phyloP scores from a whole-genome alignment of 805 yeast species.

The Metschnikowia proteae region DNA sequence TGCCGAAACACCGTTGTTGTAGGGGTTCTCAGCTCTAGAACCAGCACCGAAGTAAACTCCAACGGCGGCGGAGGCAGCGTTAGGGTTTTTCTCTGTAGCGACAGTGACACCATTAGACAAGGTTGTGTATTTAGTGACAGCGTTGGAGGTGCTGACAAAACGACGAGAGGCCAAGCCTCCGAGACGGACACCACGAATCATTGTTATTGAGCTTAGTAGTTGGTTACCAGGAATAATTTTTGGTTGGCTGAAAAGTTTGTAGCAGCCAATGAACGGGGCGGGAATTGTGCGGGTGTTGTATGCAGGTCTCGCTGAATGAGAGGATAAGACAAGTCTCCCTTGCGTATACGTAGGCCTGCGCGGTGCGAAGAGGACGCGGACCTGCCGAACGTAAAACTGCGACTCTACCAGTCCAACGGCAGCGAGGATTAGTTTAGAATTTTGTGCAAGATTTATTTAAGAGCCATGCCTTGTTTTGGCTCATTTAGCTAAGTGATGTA shows the following conservation, averaged over 20 bases:
- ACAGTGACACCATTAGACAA: slow-evolving; percentile 71
- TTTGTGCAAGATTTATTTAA: neutral
- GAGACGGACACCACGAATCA: slow-evolving; percentile 44
- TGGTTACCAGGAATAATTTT: slow-evolving; percentile 11
- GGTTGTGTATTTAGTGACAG: slow-evolving; percentile 66
- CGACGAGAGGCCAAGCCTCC: slow-evolving; percentile 44
- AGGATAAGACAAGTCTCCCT: neutral
- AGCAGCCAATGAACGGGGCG: slow-evolving; percentile 19
- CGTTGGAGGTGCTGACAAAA: slow-evolving; percentile 52
- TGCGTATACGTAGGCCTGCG: neutral
- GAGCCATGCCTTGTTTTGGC: neutral
- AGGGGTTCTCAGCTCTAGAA: slow-evolving; percentile 73
- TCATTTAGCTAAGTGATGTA: neutral
- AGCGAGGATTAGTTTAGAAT: too few species aligned
- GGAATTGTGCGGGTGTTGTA: slow-evolving; percentile 13
- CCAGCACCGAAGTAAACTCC: slow-evolving; percentile 77
- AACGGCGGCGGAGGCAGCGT: slow-evolving; percentile 53
- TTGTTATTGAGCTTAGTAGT: slow-evolving; percentile 11
- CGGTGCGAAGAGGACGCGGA: neutral
- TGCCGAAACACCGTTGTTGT: slow-evolving; percentile 78
- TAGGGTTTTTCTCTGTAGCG: slow-evolving; percentile 62
- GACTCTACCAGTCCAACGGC: too few species aligned
- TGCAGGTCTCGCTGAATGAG: slow-evolving; percentile 11
- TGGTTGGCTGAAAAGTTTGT: slow-evolving; percentile 9
- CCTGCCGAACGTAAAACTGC: too few species aligned